Evolutionary conservation across 306 rosid species (phyloP).

Genomic region (Mimosa bimucronata): DNA sequence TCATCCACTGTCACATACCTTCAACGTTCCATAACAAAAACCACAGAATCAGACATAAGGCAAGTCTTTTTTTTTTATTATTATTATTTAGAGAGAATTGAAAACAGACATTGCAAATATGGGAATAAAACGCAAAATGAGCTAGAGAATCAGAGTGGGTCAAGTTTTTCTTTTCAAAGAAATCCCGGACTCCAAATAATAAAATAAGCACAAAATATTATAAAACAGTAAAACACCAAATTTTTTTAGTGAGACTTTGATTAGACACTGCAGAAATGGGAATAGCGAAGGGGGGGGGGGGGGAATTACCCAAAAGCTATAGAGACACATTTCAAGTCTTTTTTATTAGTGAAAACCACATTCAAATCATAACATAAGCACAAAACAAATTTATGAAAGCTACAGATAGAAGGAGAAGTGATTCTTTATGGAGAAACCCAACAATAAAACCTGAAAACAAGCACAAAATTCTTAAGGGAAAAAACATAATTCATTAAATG

Average conservation of each 20-base stretch:
- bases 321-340: neutral
- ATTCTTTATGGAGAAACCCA: neutral
- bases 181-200: neutral
- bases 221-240: neutral
- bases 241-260: neutral
- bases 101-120: neutral
- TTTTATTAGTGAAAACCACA: neutral
- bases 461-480: neutral
- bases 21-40: neutral
- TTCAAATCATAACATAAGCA: neutral
- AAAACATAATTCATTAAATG: neutral
- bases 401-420: too few species aligned
- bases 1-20: slow-evolving; percentile 39
- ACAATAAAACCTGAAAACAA: neutral
- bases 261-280: neutral
- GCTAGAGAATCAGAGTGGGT: slow-evolving; percentile 20
- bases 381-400: neutral
- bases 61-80: neutral
- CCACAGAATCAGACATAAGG: neutral
- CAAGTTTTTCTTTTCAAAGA: slow-evolving; percentile 33
- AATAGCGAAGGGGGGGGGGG: too few species aligned
- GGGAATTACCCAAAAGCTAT: neutral
- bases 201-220: neutral
- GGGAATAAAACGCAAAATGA: slow-evolving; percentile 31
- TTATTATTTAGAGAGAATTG: neutral